Evolutionary conservation across 805 yeast genomes (phyloP).

Genomic region (Cyberlindnera misumaiensis): DNA sequence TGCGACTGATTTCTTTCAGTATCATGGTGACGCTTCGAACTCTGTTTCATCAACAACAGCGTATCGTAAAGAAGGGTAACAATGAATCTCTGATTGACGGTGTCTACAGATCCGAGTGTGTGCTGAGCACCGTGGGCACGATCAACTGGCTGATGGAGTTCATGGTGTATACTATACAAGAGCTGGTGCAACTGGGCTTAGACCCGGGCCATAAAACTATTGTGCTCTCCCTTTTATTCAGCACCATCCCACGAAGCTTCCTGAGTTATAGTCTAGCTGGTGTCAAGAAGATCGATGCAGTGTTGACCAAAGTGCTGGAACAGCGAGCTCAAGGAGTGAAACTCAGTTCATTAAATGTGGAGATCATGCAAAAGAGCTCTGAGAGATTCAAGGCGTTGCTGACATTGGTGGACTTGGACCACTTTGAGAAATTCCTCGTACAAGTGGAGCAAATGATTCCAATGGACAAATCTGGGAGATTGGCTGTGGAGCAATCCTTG

Average conservation of each 20-base stretch:
- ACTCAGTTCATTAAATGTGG: conserved; percentile 36
- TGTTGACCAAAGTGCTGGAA: conserved; percentile 19
- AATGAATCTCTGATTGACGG: conserved; percentile 40
- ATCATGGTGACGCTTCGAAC: conserved; percentile 55
- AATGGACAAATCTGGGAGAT: conserved; percentile 8
- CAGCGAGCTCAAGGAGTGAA: conserved; percentile 7
- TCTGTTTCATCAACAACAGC: conserved; percentile 55
- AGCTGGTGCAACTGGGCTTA: conserved; percentile 42
- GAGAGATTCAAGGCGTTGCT: conserved; percentile 30
- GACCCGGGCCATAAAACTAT: conserved; percentile 27
- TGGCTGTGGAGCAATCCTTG: conserved; percentile 19
- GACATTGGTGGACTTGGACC: conserved; percentile 33
- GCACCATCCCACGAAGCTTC: conserved; percentile 65
- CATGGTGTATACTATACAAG: conserved; percentile 66
- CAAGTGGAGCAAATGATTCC: conserved; percentile 39
- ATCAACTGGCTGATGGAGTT: conserved; percentile 84
- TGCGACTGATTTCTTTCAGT: conserved; percentile 67
- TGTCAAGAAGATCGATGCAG: conserved; percentile 44
- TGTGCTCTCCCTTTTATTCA: conserved; percentile 51
- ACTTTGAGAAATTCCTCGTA: conserved; percentile 54
- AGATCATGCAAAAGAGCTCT: conserved; percentile 49
- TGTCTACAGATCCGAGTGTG: conserved; percentile 53
- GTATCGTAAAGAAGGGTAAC: conserved; percentile 44
- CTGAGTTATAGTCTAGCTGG: conserved; percentile 61
- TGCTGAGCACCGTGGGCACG: conserved; percentile 64